These are phyloP conservation scores for Selaginella tamariscina DNA, from an alignment of 75 land plant species.

Conservation along the genomic window DNA sequence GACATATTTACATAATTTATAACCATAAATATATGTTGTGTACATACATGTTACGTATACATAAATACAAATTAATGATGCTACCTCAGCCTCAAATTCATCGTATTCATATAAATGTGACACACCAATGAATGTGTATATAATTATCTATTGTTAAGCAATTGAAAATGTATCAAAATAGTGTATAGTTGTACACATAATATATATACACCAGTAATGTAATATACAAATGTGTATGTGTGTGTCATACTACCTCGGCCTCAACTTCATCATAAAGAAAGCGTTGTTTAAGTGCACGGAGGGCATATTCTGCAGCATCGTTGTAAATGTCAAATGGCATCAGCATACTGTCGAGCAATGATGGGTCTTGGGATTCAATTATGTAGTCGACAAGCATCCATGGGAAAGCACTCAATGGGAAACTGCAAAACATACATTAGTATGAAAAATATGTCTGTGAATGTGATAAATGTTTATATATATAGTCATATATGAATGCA, in stretches of 20 bases:
- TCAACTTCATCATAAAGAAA: slow-evolving; percentile 99
- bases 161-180: slow-evolving; percentile 11
- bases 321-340: slow-evolving; percentile 95
- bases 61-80: too few species aligned
- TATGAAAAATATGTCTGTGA: background rate
- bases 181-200: background rate
- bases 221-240: too few species aligned
- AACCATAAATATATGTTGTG: too few species aligned
- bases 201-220: background rate
- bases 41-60: too few species aligned
- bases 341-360: slow-evolving; percentile 80
- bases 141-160: background rate
- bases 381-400: slow-evolving; percentile 98
- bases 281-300: slow-evolving; percentile 78
- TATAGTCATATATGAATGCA: too few species aligned
- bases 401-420: slow-evolving; percentile 98
- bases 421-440: slow-evolving; percentile 38
- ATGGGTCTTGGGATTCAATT: slow-evolving; percentile 73
- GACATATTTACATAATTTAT: slow-evolving; percentile 6
- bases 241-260: slow-evolving; percentile 80
- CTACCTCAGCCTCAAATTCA: background rate
- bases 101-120: background rate
- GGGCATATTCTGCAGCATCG: slow-evolving; percentile 92
- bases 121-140: too few species aligned
- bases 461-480: background rate